A percentile compares a stretch with the other conserved stretches of the same genome.
Evolutionary conservation across 2,329 filamentous ascomycete species (phyloP).

Genomic region (Daldinia sp.): DNA sequence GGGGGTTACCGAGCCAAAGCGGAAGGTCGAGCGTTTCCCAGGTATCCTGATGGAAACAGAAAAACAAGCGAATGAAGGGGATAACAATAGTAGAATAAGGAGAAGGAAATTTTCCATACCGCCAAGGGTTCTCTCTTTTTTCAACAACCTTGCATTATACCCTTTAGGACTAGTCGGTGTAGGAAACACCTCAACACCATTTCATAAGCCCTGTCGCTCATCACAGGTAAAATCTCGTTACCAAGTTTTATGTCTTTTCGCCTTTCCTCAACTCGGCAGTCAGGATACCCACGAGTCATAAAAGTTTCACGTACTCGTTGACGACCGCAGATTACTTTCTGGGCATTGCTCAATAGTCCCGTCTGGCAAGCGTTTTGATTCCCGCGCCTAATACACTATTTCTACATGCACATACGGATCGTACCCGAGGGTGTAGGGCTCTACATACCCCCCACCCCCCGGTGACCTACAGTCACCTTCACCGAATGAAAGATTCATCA

Average conservation of each 20-base stretch:
- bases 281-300: slow-evolving; percentile 1
- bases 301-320: slow-evolving; percentile 1
- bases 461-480: slow-evolving; percentile 11
- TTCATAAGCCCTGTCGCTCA: slow-evolving; percentile 1
- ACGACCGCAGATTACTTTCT: slow-evolving; percentile 13
- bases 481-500: slow-evolving; percentile 6
- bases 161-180: slow-evolving; percentile 12
- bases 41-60: slow-evolving; percentile 13
- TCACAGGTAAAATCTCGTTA: slow-evolving; percentile 10
- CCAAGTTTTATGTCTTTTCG: not conserved
- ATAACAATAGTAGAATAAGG: not conserved
- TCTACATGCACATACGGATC: slow-evolving; percentile 2
- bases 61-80: slow-evolving; percentile 5
- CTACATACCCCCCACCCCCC: too few relatives aligned
- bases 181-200: slow-evolving; percentile 9
- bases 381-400: not conserved
- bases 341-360: slow-evolving; percentile 1
- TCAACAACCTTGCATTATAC: slow-evolving; percentile 23
- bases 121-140: slow-evolving; percentile 19
- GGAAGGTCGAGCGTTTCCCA: slow-evolving; percentile 32
- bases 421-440: slow-evolving; percentile 6
- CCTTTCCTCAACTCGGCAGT: slow-evolving; percentile 6
- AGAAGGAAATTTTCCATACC: slow-evolving; percentile 4
- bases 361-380: slow-evolving; percentile 8
- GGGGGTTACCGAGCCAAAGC: slow-evolving; percentile 33